Conservation (phyloP, 192 early-diverging fungal species). For the Coemansia sp. region DNA sequence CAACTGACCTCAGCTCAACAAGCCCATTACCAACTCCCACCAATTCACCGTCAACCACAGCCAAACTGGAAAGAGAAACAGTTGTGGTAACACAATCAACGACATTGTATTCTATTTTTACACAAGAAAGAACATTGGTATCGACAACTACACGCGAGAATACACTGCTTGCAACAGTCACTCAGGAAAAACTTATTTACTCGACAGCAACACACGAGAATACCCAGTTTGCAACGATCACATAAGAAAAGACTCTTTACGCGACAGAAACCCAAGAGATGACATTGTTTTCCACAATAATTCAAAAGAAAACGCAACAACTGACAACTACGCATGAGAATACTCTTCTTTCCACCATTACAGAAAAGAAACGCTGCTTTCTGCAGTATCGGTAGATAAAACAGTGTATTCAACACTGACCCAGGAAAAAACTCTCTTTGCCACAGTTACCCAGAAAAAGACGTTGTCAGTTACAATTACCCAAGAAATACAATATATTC, state of each 20-base stretch:
- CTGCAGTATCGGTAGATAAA: too few species aligned
- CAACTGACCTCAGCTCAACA: too few species aligned
- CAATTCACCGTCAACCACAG: too few species aligned
- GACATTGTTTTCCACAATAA: background rate
- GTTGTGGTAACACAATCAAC: too few species aligned
- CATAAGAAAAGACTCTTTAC: background rate
- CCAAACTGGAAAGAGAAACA: too few species aligned
- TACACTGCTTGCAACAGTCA: too few species aligned
- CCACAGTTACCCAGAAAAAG: background rate
- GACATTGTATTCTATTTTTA: too few species aligned
- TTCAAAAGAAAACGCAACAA: background rate
- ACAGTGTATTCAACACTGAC: background rate
- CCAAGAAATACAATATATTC: background rate
- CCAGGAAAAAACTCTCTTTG: background rate
- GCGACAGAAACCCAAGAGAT: background rate
- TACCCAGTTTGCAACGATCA: background rate
- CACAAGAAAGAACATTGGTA: too few species aligned
- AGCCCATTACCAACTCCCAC: too few species aligned
- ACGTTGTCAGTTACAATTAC: background rate
- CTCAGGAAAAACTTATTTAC: background rate
- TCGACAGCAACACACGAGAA: background rate
- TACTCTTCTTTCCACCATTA: background rate
- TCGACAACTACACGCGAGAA: too few species aligned
- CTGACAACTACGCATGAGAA: background rate
- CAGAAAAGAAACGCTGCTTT: too few species aligned